Base-by-base conservation (phyloP, 75 land plant genomes). In the Chamaecyparis obtusa region DNA sequence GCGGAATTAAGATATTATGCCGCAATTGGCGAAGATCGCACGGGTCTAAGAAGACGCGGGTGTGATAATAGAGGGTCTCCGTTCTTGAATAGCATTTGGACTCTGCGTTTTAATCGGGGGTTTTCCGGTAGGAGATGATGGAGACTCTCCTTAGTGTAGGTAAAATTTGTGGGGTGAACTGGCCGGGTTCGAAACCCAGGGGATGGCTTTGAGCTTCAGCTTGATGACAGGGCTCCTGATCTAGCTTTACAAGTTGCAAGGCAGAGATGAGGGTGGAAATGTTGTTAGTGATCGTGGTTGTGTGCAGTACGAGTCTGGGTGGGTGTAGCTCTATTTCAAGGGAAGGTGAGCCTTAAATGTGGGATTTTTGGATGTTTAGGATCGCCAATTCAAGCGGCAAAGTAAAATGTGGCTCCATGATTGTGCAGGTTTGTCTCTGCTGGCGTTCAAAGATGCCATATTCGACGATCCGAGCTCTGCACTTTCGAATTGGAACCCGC, bases 401-500 rank as follows among this genome's bases (percentile, higher is more conserved):
- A 44, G 46, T 81, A 10, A 43, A 46, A 27, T 43, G 48, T 13
- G 9, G 44, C 19, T 80, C 9, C 1, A 44, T 80, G 83, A 36
- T 43, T 4, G 24, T 27, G 83, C 51, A 80, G 83, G 46, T 43
- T 27, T 80, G 49, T 91, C 90, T n/a, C 91, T 94, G 30, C 83
- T 37, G 48, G 84, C 86, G 37, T 94, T 94, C 90, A 94, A 90
- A 88, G 86, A 87, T 83, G 91, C 87, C 0, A 88, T 94, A 83
- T 92, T 67, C 49, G 93, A 92, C 33, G 95, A 94, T 79, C 95
- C 95, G 17, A 54, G 9, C 41, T 10, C 81, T 24, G 88, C 85
- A 46, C 55, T 94, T 84, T 91, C 92, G 33, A 90, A 89, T 81
- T 94, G 95, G 95, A 92, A 91, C 80, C 15, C 85, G 36, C 72